phyloP scores from a whole-genome alignment of 768 basidiomycete species.

The Auricularia heimuer region DNA sequence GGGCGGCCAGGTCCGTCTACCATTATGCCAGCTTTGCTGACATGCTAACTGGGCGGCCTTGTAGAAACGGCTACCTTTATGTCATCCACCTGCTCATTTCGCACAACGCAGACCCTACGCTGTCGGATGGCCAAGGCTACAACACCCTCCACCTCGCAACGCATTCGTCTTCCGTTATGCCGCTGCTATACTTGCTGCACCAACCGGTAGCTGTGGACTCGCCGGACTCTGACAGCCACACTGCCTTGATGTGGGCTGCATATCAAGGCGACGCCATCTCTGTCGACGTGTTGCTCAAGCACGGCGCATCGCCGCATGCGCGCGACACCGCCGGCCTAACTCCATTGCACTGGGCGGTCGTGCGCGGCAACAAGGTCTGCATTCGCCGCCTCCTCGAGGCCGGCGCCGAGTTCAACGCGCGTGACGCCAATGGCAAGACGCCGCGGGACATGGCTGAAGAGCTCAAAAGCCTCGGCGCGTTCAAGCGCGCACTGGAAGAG shows the following conservation, averaged over 20 bases:
- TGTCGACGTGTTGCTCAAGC: conserved; percentile 80
- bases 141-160: conserved; percentile 93
- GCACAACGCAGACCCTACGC: conserved; percentile 86
- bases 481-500: conserved; percentile 82
- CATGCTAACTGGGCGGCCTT: not conserved
- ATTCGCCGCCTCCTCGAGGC: conserved; percentile 79
- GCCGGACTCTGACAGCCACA: conserved; percentile 86
- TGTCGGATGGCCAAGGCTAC: conserved; percentile 90
- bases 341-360: conserved; percentile 95
- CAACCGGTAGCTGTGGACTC: conserved; percentile 91
- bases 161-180: conserved; percentile 91
- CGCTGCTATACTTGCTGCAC: conserved; percentile 81
- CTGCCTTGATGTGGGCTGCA: conserved; percentile 96
- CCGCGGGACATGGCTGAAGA: conserved; percentile 92
- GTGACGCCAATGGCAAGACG: conserved; percentile 78
- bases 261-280: conserved; percentile 97
- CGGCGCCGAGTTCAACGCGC: conserved; percentile 71
- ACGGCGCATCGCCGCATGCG: conserved; percentile 71
- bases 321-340: conserved; percentile 77
- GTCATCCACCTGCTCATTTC: conserved; percentile 85
- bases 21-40: not conserved
- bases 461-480: conserved; percentile 83
- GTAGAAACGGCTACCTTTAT: conserved; percentile 87
- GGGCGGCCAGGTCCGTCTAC: conserved; percentile 63
- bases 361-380: conserved; percentile 82